Evolutionary conservation across 2,329 filamentous ascomycete species (phyloP).

Genomic region (Macroventuria anomochaeta): DNA sequence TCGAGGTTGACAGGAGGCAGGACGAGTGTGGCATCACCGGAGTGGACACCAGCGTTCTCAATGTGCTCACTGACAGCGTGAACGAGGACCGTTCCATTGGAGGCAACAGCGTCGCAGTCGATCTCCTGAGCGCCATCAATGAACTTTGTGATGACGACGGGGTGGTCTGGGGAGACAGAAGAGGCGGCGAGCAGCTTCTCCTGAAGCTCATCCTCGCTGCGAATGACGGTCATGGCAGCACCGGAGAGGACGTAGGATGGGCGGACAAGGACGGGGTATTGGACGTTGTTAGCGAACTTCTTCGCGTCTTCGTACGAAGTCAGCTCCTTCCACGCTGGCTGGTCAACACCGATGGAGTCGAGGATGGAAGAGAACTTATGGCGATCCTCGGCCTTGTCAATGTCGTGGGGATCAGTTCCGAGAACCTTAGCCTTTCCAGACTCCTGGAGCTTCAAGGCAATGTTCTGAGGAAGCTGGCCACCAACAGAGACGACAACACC

Average conservation of each 20-base stretch:
- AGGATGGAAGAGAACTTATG: constrained; percentile 98
- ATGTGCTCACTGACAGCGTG: constrained; percentile 96
- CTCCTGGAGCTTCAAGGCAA: constrained; percentile 91
- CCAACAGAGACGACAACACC: constrained; percentile 96
- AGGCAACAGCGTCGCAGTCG: constrained; percentile 91
- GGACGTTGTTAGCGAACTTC: constrained; percentile 81
- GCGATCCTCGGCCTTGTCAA: constrained; percentile 96
- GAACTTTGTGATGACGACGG: constrained; percentile 97
- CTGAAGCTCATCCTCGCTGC: constrained; percentile 84
- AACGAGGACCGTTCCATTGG: constrained; percentile 82
- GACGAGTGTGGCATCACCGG: constrained; percentile 92
- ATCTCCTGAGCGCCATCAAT: constrained; percentile 97
- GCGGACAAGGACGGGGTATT: constrained; percentile 93
- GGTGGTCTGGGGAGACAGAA: constrained; percentile 92
- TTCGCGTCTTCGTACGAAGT: constrained; percentile 89
- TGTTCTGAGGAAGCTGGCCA: constrained; percentile 96
- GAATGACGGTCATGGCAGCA: constrained; percentile 98
- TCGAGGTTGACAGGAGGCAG: constrained; percentile 86
- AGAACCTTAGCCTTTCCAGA: constrained; percentile 87
- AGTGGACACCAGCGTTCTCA: constrained; percentile 97
- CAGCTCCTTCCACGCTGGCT: constrained; percentile 97
- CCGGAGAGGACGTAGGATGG: constrained; percentile 96
- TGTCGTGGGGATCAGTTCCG: constrained; percentile 90
- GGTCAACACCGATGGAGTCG: constrained; percentile 94
- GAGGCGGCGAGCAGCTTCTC: constrained; percentile 92